Base-by-base conservation (phyloP, 2,329 filamentous ascomycete species). In the Diplodia corticola region DNA sequence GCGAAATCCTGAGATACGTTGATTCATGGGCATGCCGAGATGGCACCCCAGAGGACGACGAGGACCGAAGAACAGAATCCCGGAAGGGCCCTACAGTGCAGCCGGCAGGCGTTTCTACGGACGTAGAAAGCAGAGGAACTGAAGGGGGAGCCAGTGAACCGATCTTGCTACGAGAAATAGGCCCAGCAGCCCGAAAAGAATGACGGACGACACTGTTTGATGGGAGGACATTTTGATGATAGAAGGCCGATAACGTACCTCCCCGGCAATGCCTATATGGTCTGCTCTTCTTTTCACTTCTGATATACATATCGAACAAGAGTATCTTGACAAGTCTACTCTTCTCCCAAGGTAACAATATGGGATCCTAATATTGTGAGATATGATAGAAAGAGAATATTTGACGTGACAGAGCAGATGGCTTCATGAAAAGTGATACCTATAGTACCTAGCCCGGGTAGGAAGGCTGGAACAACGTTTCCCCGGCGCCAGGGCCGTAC, bases 1-100 rank as follows among this genome's bases (percentile, higher is more conserved):
- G 81, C 51, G 85, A 88, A 69, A 86, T 85, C 7, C 78, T 89
- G 57, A 71, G 80, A 44, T 82, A 81, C 71, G 82, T 84, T 37
- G 82, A 85, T 70, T 78, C 72, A 24, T 80, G 78, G 78, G 76
- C 78, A 54, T 80, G 78, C 69, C 68, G 74, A 50, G 76, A 78
- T 17, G 78, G 77, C 9, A 73, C 73, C n/a, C 78, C 77, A 1
- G 73, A 75, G 49, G 73, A 74, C 49, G 70, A 74, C 24, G 72
- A 73, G 55, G 69, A 72, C 67, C 67, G 60, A 30, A 35, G 60
- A 55, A 64, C 17, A n/a, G 55, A 35, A 2, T n/a, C 37, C 9
- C 40, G 13, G 33, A 66, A 66, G 15, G 40, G 28, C n/a, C 12
- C 40, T 5, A 35, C 5, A 44, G 51, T 6, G 24, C 37, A 26